Evolutionary conservation across 257 asterid genomes (phyloP).

Genomic region (Avicennia marina): DNA sequence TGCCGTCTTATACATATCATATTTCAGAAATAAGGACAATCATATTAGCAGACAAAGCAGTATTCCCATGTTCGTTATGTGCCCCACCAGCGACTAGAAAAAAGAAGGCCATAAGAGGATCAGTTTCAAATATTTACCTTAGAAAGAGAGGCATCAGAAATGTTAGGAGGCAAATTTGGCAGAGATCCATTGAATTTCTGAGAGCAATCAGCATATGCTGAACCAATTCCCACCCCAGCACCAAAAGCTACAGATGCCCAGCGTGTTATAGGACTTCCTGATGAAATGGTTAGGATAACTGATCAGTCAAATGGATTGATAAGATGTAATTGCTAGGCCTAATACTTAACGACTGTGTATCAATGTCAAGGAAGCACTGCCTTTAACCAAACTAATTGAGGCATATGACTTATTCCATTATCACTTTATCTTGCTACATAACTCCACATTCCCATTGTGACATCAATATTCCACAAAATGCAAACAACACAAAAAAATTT

Average conservation of each 20-base stretch:
- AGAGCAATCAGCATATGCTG: slow-evolving; percentile 79
- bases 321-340: not conserved
- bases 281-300: slow-evolving; percentile 12
- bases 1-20: too few species aligned
- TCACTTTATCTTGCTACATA: not conserved
- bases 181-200: slow-evolving; percentile 48
- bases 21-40: too few species aligned
- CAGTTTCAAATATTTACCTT: slow-evolving; percentile 30
- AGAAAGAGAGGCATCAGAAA: slow-evolving; percentile 18
- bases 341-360: not conserved
- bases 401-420: too few species aligned
- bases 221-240: slow-evolving; percentile 81
- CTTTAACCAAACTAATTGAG: too few species aligned
- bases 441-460: slow-evolving; percentile 1
- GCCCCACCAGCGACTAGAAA: not conserved
- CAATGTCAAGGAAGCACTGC: too few species aligned
- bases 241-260: slow-evolving; percentile 88
- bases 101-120: too few species aligned
- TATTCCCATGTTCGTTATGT: too few species aligned
- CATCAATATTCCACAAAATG: not conserved
- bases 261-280: slow-evolving; percentile 86
- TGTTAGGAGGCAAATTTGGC: slow-evolving; percentile 33
- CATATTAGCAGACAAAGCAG: too few species aligned
- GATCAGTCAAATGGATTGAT: not conserved
- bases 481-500: not conserved